Evolutionary conservation across 208 protist species (phyloP), one percentile per base, ranked within the genome.

Genomic region (Plasmodiophora brassicae): DNA sequence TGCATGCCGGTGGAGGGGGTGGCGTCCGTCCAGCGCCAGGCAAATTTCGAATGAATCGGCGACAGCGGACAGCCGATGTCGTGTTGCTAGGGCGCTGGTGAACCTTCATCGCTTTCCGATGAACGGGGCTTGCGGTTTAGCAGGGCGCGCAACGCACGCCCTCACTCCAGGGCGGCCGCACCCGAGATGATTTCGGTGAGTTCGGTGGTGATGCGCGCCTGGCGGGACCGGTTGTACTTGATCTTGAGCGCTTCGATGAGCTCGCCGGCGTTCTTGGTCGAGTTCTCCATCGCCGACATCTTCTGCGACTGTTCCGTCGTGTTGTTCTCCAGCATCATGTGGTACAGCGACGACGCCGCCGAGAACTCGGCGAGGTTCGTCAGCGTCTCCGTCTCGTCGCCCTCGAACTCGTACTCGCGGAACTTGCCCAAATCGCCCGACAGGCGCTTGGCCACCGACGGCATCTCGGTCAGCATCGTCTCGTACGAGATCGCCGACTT

Each of bases 401-500:
- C 90, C 1, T 91, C 90, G 41, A 85, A 90, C 72, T 91, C 90
- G 57, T 87, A 91, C 45, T 60, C 1, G 0, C 44, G 45, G 32
- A 90, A 90, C 36, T 46, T 25, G 8, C 53, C 65, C 35, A 86
- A 20, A 28, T 53, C n/a, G 45, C 35, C 88, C 28, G 28, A 8
- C 36, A 86, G 28, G 71, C 46, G 44, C 22, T 89, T 89, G 0
- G 65, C 0, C 46, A 86, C 89, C 0, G 88, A 89, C 36, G 72
- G 88, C 10, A 91, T 65, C 25, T 45, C 43, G 32, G 72, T 46
- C 44, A n/a, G 71, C 39, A 46, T 45, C 43, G 91, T 93, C 38
- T 91, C 89, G 86, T 91, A 93, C 45, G 91, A 8, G 53, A 93
- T 89, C 20, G 89, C 89, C 22, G 72, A 88, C 22, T 91, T 87